Evolutionary conservation across 371 early-diverging fungal genomes (phyloP).

Genomic region (Phascolomyces articulosus): DNA sequence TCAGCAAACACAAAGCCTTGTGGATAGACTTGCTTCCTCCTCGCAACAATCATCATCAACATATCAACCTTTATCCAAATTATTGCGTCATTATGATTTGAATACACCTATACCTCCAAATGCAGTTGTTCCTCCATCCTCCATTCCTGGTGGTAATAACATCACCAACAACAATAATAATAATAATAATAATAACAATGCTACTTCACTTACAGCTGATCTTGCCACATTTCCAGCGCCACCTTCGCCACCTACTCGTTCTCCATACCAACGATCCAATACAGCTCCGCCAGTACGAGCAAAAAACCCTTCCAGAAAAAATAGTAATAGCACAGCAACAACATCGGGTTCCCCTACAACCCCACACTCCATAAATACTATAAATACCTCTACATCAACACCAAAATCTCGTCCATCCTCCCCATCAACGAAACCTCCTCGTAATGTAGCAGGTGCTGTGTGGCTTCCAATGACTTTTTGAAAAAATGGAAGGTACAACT

Average conservation of each 20-base stretch:
- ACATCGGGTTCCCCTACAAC: neutral
- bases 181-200: neutral
- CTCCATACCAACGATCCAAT: neutral
- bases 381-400: neutral
- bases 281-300: slow-evolving; percentile 5
- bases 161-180: neutral
- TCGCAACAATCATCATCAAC: neutral
- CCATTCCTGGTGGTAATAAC: no score
- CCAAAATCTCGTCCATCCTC: neutral
- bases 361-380: neutral
- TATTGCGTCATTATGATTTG: slow-evolving; percentile 18
- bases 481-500: neutral
- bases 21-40: neutral
- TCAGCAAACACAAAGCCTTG: slow-evolving; percentile 5
- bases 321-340: neutral
- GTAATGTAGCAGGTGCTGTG: neutral
- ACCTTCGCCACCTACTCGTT: neutral
- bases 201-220: neutral
- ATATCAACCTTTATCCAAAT: slow-evolving; percentile 14
- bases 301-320: slow-evolving; percentile 9
- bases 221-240: neutral
- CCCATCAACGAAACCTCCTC: neutral
- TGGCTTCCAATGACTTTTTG: slow-evolving; percentile 9
- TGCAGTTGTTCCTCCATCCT: no score
- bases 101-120: slow-evolving; percentile 7